phyloP scores from a whole-genome alignment of 139 green algal genomes.

The Choricystis sp. region DNA sequence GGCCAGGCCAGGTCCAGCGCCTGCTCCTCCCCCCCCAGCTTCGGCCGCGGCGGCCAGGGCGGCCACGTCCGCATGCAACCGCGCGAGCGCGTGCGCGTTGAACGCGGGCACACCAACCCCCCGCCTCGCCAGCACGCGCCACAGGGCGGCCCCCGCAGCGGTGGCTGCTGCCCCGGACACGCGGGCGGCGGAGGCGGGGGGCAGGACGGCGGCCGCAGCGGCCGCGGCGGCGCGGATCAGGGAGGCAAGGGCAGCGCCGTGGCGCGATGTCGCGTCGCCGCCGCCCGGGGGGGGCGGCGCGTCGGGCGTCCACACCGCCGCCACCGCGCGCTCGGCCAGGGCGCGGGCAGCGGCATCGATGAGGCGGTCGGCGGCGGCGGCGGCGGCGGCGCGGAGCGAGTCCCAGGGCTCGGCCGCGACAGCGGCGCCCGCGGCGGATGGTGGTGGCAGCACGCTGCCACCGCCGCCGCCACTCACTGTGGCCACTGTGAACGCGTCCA shows the following conservation, averaged over 20 bases:
- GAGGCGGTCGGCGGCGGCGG: not conserved
- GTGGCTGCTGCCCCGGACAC: not conserved
- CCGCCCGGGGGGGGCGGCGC: too few species aligned
- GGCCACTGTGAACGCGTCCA: not conserved
- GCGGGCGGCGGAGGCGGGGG: too few species aligned
- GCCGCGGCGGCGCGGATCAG: not conserved
- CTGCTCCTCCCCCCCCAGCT: too few species aligned
- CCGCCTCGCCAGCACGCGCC: not conserved
- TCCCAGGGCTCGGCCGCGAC: not conserved
- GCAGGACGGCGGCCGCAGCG: not conserved
- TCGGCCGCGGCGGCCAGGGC: not conserved
- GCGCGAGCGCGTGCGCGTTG: not conserved
- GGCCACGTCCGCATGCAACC: not conserved
- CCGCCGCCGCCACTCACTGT: not conserved
- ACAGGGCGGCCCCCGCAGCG: too few species aligned
- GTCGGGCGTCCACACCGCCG: not conserved
- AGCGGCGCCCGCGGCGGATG: not conserved
- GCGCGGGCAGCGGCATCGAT: not conserved
- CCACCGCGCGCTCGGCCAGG: not conserved
- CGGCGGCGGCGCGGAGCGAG: too few species aligned
- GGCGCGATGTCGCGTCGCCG: not conserved
- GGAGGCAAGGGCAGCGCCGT: not conserved
- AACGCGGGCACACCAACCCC: not conserved
- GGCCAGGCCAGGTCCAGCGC: not conserved
- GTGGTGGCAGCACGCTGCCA: not conserved